Evolutionary conservation across 129 eudicot species (phyloP).

Genomic region (Rutidosis leptorrhynchoides): DNA sequence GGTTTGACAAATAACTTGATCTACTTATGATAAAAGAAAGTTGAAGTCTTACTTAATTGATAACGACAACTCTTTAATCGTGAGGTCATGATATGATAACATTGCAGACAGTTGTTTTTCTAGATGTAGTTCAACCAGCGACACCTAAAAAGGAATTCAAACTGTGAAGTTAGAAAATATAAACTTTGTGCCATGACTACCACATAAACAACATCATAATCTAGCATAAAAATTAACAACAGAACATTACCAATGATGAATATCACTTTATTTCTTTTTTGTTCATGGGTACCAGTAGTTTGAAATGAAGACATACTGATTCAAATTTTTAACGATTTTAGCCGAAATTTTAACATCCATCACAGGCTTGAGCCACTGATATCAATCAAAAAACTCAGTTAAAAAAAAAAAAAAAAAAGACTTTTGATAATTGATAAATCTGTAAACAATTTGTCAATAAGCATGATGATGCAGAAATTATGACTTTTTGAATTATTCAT

Average conservation of each 20-base stretch:
- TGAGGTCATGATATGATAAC: conserved; percentile 74
- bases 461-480: too few relatives aligned
- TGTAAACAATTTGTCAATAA: too few relatives aligned
- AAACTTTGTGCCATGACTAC: conserved; percentile 6
- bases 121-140: conserved; percentile 94
- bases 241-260: conserved; percentile 30
- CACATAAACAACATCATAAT: not conserved
- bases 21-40: not conserved
- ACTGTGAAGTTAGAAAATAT: not conserved
- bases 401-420: too few relatives aligned
- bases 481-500: too few relatives aligned
- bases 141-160: conserved; percentile 50
- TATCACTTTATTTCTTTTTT: conserved; percentile 28
- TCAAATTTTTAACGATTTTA: conserved; percentile 9
- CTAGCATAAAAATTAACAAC: not conserved
- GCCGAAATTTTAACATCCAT: conserved; percentile 25
- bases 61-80: conserved; percentile 82
- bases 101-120: conserved; percentile 90
- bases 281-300: not conserved
- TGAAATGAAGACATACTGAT: conserved; percentile 20
- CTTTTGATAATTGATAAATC: not conserved
- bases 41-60: conserved; percentile 53
- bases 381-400: not conserved
- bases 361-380: conserved; percentile 14
- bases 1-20: too few relatives aligned